Evolutionary conservation across 345 rosid species (phyloP).

Genomic region (Rhizophora apiculata): DNA sequence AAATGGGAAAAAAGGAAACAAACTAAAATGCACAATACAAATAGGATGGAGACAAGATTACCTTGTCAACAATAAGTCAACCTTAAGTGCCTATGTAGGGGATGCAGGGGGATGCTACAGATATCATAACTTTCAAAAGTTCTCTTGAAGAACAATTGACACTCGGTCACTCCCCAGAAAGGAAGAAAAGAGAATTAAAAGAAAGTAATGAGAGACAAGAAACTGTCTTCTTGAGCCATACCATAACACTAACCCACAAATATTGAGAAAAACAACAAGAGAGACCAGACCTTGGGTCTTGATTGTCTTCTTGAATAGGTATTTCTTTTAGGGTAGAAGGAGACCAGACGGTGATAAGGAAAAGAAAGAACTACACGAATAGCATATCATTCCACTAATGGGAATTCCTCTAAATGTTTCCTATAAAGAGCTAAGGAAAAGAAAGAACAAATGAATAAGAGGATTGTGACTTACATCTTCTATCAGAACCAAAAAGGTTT

Average conservation of each 20-base stretch:
- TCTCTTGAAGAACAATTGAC: slow-evolving; percentile 49
- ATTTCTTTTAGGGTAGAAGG: slow-evolving; percentile 28
- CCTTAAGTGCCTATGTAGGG: slow-evolving; percentile 81
- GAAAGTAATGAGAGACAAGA: too few species aligned
- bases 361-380: too few species aligned
- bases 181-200: background rate
- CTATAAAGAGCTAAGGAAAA: slow-evolving; percentile 44
- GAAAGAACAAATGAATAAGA: slow-evolving; percentile 25
- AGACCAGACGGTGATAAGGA: slow-evolving; percentile 25
- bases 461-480: slow-evolving; percentile 9
- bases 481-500: slow-evolving; percentile 11
- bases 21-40: too few species aligned
- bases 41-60: slow-evolving; percentile 10
- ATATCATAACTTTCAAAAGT: slow-evolving; percentile 83
- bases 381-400: too few species aligned
- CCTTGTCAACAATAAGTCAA: slow-evolving; percentile 73
- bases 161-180: slow-evolving; percentile 33
- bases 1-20: too few species aligned
- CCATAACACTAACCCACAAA: too few species aligned
- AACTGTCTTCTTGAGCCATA: background rate
- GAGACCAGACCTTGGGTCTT: slow-evolving; percentile 31
- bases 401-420: slow-evolving; percentile 91
- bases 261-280: background rate
- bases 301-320: slow-evolving; percentile 21
- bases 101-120: slow-evolving; percentile 79